Base-by-base conservation (phyloP, 2,329 filamentous ascomycete species). In the Hypocrella siamensis region DNA sequence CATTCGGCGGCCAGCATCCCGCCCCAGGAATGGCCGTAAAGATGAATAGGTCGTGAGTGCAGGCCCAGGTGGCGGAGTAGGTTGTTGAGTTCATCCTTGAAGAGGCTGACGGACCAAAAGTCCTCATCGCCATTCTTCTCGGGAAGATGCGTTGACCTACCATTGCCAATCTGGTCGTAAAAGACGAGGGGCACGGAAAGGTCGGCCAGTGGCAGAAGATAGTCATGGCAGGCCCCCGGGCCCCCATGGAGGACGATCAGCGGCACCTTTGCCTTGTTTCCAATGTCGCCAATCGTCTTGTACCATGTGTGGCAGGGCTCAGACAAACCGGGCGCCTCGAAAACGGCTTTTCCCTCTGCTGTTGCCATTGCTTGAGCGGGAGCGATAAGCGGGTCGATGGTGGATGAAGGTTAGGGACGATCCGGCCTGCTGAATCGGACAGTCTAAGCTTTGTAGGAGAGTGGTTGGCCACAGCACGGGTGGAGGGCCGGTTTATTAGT, bases 91-190 rank as follows among this genome's bases (percentile, higher is more conserved):
- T 70, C 64, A 11, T 43, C 44, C 16, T 58, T 47, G 49, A 68
- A 70, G 2, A 70, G 49, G 3, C 58, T 47, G 0, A 54, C 39
- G 0, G 50, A 54, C 63, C 64, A 70, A 48, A 70, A 70, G 0
- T 35, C 35, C 2, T 40, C 36, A 34, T 47, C 40, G 9, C 58
- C 56, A 8, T 45, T 45, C 33, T 59, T 62, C 19, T 64, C 56
- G 0, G 42, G 55, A 9, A 69, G 49, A 33, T 60, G 63, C 0
- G 65, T 70, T 4, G 57, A 65, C 11, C 43, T 42, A 7, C 63
- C 66, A 37, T 57, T 60, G 16, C 66, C 65, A 31, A 70, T 51
- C 37, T 70, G 65, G 40, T 71, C 65, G 43, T 70, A 70, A 42
- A 68, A 57, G 18, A 70, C 45, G 3, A 70, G 47, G 0, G 66